phyloP scores from a whole-genome alignment of 345 rosid genomes.

The Raphanus raphanistrum region DNA sequence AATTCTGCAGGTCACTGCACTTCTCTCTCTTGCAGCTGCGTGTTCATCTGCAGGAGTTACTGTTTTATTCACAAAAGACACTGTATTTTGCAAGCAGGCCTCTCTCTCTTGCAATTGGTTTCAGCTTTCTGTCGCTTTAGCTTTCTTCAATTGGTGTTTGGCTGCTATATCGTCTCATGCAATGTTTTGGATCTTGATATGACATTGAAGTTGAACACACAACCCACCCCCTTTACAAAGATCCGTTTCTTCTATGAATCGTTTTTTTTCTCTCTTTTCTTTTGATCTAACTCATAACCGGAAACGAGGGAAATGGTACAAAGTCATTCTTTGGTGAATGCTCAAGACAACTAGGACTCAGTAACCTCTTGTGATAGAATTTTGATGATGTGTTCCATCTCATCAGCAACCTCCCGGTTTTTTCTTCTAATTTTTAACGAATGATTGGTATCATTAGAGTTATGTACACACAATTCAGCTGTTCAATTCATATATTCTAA shows the following conservation, averaged over 20 bases:
- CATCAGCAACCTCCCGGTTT: too few relatives aligned
- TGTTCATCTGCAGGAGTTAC: constrained; percentile 86
- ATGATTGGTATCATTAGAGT: not conserved
- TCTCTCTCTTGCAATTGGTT: constrained; percentile 53
- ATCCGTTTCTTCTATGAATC: not conserved
- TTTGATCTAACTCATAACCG: not conserved
- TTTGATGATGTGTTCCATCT: too few relatives aligned
- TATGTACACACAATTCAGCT: not conserved
- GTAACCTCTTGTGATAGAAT: too few relatives aligned
- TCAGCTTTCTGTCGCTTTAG: constrained; percentile 66
- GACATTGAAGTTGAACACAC: constrained; percentile 46
- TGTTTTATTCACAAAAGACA: constrained; percentile 74
- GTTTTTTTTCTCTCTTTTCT: not conserved
- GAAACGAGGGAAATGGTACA: not conserved
- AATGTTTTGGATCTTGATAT: constrained; percentile 87
- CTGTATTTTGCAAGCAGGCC: constrained; percentile 50
- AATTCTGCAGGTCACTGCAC: constrained; percentile 68
- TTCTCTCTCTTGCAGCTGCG: constrained; percentile 86
- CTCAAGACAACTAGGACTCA: not conserved
- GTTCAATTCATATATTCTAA: not conserved
- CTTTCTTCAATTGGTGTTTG: constrained; percentile 66
- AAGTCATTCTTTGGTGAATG: constrained; percentile 8
- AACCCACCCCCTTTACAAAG: not conserved
- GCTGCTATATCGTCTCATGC: constrained; percentile 77
- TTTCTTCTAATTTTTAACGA: too few relatives aligned